Evolutionary conservation across 2,329 filamentous ascomycete species (phyloP).

Genomic region (Phyllachora maydis): DNA sequence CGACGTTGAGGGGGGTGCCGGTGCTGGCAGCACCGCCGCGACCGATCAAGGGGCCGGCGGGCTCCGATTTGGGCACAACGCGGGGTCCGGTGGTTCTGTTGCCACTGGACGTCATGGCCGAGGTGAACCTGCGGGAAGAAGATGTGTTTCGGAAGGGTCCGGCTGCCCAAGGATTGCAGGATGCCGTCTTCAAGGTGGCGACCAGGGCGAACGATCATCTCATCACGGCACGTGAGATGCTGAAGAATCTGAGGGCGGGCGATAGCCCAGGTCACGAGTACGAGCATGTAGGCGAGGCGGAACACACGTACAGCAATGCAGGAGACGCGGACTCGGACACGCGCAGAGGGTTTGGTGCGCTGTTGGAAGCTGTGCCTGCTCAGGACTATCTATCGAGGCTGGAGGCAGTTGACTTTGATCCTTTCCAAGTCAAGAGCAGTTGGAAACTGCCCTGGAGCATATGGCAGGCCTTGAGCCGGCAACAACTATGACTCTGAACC

Average conservation of each 20-base stretch:
- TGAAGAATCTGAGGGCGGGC: constrained; percentile 57
- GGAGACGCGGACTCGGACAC: constrained; percentile 19
- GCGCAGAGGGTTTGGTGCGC: constrained; percentile 51
- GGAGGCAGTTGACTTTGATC: constrained; percentile 68
- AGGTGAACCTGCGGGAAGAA: constrained; percentile 64
- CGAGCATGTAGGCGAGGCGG: constrained; percentile 66
- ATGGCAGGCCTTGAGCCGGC: constrained; percentile 28
- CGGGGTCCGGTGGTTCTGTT: constrained; percentile 42
- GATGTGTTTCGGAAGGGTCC: constrained; percentile 69
- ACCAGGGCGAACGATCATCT: constrained; percentile 91
- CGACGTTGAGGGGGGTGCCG: constrained; percentile 72
- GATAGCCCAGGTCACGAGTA: constrained; percentile 66
- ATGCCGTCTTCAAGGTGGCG: constrained; percentile 81
- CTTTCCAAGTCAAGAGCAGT: constrained; percentile 42
- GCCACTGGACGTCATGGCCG: constrained; percentile 77
- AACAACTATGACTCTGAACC: constrained; percentile 23
- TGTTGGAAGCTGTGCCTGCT: constrained; percentile 64
- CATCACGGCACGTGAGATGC: constrained; percentile 83
- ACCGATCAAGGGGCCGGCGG: constrained; percentile 19
- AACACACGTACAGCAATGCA: constrained; percentile 26
- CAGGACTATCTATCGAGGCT: constrained; percentile 59
- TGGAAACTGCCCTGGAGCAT: constrained; percentile 78
- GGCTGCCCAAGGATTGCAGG: constrained; percentile 59
- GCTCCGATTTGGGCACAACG: constrained; percentile 14
- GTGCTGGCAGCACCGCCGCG: constrained; percentile 62